Base-by-base conservation (phyloP, 78 protist genomes). In the Anaeramoeba ignava region DNA sequence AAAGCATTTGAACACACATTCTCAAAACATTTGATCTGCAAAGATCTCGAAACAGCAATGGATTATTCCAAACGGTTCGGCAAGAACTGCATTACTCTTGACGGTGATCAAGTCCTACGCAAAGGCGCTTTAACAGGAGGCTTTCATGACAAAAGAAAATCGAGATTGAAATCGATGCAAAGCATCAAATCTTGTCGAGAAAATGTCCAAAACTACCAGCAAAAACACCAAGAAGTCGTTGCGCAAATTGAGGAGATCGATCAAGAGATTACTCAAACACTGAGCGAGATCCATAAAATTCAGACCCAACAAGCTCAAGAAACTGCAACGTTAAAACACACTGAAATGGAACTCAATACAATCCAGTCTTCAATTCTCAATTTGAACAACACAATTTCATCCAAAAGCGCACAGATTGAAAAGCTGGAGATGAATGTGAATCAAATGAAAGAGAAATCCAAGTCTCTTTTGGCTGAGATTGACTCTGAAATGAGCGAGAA, bases 101-200 rank as follows among this genome's bases (percentile, higher is more conserved):
- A 54, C 8, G 82, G 82, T 8, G 97, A 93, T 81, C 39, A 90
- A 3, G 91, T 93, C 41, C 78, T 36, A 79, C 79, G 90, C 0
- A 92, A 92, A 80, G 99, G 99, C 36, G 93, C 95, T 0, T 23
- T 96, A 38, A 85, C 87, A 0, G 99, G 99, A 38, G 99, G 99
- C 39, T 94, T 84, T 86, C 38, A 39, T 83, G 94, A 94, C 67
- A 39, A 2, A 2, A 42, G 80, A 8, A 33, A 3, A 34, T 85
- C 87, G 36, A 79, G 92, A n/a, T 33, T 88, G 2, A 73, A 80
- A 0, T 38, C 83, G 0, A 54, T 80, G 38, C 41, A 38, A 27
- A 80, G 82, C n/a, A 79, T 86, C 38, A 54, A n/a, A 2, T 38
- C 39, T 38, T 23, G 23, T n/a, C 23, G 84, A 54, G 73, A 54